Conservation (phyloP, 805 yeast genomes). For the Lipomyces starkeyi region DNA sequence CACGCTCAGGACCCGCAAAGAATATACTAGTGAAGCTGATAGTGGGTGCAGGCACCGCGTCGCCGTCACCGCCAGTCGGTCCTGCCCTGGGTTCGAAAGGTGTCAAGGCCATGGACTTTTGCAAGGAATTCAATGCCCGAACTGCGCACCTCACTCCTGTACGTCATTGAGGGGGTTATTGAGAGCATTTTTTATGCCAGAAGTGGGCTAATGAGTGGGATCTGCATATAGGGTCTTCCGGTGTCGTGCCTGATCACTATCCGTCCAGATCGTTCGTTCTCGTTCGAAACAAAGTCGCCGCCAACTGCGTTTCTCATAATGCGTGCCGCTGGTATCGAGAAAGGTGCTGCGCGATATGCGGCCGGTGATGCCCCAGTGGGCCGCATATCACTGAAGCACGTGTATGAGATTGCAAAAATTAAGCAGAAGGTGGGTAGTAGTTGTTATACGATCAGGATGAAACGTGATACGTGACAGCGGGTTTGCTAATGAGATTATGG, state of each 20-base stretch:
- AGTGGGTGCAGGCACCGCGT: conserved; percentile 97
- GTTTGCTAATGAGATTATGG: not conserved
- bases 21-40: conserved; percentile 81
- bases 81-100: conserved; percentile 99
- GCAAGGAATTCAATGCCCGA: conserved; percentile 97
- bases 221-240: conserved; percentile 64
- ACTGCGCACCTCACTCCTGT: conserved; percentile 79
- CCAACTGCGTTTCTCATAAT: conserved; percentile 85
- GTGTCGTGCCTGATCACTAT: conserved; percentile 85
- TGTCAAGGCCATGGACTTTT: conserved; percentile 96
- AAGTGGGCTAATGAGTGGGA: not conserved
- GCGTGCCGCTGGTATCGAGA: conserved; percentile 78
- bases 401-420: conserved; percentile 92
- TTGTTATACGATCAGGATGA: not conserved
- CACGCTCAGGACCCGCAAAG: conserved; percentile 45
- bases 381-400: conserved; percentile 76
- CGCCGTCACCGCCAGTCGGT: conserved; percentile 99
- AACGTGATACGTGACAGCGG: not conserved
- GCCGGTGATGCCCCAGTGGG: conserved; percentile 56
- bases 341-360: conserved; percentile 75
- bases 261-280: conserved; percentile 88
- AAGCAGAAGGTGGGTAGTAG: conserved; percentile 59
- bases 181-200: not conserved
- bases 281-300: conserved; percentile 87
- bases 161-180: conserved; percentile 11